phyloP scores from a whole-genome alignment of 306 rosid genomes.

The Vigna reflexopilosa region DNA sequence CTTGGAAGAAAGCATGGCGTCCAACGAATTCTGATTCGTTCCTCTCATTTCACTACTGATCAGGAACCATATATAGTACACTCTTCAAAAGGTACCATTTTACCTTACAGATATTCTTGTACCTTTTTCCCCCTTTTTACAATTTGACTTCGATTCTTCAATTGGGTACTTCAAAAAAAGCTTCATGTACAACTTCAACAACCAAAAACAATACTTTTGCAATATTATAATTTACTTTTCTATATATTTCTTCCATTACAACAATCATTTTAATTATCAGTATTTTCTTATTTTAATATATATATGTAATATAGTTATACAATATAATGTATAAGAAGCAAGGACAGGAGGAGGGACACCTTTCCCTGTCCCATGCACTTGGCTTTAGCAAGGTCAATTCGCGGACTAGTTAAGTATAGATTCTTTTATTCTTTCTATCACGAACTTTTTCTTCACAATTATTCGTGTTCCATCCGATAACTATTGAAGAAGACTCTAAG shows the following conservation, averaged over 20 bases:
- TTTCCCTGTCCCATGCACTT: conserved; percentile 30
- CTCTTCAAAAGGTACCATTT: conserved; percentile 40
- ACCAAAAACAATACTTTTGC: too few species aligned
- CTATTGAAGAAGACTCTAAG: conserved; percentile 36
- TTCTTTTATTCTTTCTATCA: conserved; percentile 28
- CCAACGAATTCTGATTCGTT: conserved; percentile 38
- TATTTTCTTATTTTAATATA: too few species aligned
- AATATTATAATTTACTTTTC: too few species aligned
- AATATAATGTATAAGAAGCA: not conserved
- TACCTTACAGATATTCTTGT: conserved; percentile 42
- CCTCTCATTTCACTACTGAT: conserved; percentile 28
- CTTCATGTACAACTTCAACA: conserved; percentile 1
- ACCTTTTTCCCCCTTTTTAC: conserved; percentile 30
- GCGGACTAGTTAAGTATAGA: not conserved
- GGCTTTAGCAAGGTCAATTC: conserved; percentile 42
- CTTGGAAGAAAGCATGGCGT: conserved; percentile 35
- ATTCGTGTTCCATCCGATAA: conserved; percentile 33
- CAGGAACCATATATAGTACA: conserved; percentile 20
- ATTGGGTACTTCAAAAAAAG: conserved; percentile 38
- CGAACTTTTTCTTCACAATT: conserved; percentile 18
- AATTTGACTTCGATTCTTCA: not conserved
- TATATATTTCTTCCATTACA: too few species aligned
- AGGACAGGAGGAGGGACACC: conserved; percentile 18
- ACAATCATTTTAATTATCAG: too few species aligned
- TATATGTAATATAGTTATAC: too few species aligned